phyloP scores from a whole-genome alignment of 371 early-diverging fungal species.

The Rhizopus microsporus region DNA sequence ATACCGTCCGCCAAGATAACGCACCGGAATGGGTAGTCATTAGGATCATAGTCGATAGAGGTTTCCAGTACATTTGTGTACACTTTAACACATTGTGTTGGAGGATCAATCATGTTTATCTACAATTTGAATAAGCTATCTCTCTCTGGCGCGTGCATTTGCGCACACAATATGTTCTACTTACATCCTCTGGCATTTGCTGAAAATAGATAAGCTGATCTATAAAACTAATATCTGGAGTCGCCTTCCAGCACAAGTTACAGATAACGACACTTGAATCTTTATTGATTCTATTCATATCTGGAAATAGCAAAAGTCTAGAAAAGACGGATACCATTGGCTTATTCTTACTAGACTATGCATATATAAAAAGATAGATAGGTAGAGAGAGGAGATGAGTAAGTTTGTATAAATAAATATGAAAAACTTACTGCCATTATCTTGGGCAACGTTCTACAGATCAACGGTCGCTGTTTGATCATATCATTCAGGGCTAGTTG shows the following conservation, averaged over 20 bases:
- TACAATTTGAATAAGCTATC: conserved; percentile 3
- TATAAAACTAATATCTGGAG: conserved; percentile 37
- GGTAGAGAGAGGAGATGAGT: background rate
- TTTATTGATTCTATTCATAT: conserved; percentile 50
- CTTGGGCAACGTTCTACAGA: conserved; percentile 54
- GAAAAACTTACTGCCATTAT: conserved; percentile 44
- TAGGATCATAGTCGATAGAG: conserved; percentile 59
- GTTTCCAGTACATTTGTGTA: conserved; percentile 50
- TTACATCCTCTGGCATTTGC: conserved; percentile 48
- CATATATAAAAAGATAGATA: background rate
- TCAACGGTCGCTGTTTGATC: conserved; percentile 26
- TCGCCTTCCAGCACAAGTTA: conserved; percentile 52
- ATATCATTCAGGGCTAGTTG: conserved; percentile 48
- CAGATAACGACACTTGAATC: conserved; percentile 52
- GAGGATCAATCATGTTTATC: conserved; percentile 51
- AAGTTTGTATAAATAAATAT: background rate
- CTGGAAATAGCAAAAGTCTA: conserved; percentile 39
- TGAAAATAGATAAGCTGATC: conserved; percentile 49
- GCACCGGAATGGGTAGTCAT: conserved; percentile 48
- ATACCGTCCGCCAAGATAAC: conserved; percentile 55
- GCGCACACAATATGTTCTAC: too few relatives aligned
- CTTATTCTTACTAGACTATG: conserved; percentile 33
- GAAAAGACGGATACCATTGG: conserved; percentile 60
- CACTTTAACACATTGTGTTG: conserved; percentile 50
- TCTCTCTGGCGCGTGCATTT: background rate